Evolutionary conservation across 2,329 filamentous ascomycete genomes (phyloP).

Genomic region (Pyricularia pennisetigena): DNA sequence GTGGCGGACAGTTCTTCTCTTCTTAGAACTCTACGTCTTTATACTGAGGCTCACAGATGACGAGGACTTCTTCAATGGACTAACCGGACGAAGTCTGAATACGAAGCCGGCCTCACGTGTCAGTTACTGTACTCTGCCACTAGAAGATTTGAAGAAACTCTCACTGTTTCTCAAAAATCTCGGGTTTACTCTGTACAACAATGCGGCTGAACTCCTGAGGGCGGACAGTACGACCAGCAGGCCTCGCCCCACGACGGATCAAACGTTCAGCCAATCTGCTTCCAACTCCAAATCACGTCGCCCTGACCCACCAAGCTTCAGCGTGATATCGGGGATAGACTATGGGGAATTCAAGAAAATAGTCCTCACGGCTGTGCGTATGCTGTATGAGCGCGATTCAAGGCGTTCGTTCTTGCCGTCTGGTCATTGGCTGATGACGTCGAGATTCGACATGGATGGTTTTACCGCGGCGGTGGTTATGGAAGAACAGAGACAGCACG

Average conservation of each 20-base stretch:
- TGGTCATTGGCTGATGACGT: conserved; percentile 92
- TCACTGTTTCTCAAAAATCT: conserved; percentile 84
- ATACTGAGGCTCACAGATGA: conserved; percentile 89
- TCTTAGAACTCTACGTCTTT: conserved; percentile 90
- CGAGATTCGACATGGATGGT: conserved; percentile 74
- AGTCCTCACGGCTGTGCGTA: conserved; percentile 69
- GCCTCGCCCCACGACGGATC: neutral
- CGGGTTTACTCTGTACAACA: conserved; percentile 81
- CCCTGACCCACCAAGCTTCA: conserved; percentile 16
- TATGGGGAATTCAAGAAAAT: conserved; percentile 71
- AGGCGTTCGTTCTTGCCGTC: conserved; percentile 71
- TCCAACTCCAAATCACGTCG: neutral
- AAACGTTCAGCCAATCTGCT: neutral
- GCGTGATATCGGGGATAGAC: conserved; percentile 56
- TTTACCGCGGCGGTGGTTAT: conserved; percentile 80
- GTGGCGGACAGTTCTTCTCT: conserved; percentile 83
- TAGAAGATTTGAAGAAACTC: conserved; percentile 62
- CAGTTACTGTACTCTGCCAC: conserved; percentile 56
- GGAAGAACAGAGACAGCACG: conserved; percentile 73
- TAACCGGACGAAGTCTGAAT: neutral
- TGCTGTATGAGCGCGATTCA: conserved; percentile 90
- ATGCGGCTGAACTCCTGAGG: conserved; percentile 51
- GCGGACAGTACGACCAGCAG: neutral
- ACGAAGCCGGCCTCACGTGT: conserved; percentile 31
- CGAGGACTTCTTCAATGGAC: conserved; percentile 70